Percentiles rank a stretch among this genome's conserved stretches.
Evolutionary conservation across 1,139 yeast genomes (phyloP).

Genomic region (Geotrichum aggregatum): DNA sequence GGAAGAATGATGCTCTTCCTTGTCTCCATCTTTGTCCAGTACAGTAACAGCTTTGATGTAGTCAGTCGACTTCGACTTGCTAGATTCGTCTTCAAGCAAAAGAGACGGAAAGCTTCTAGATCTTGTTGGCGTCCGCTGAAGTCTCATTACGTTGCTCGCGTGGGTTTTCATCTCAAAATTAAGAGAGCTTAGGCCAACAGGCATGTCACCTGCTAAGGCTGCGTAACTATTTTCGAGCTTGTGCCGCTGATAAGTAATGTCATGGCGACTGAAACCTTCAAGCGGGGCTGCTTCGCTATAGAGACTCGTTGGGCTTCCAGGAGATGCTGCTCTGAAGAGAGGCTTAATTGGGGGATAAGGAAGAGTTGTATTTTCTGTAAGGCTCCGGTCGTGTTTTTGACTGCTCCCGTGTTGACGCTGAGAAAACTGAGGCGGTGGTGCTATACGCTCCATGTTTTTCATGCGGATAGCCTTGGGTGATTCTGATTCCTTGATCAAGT

Average conservation of each 20-base stretch:
- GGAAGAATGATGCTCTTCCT: not conserved
- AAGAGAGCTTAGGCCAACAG: not conserved
- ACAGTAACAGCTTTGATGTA: conserved; percentile 1
- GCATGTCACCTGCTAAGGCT: conserved; percentile 5
- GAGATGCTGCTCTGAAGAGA: not conserved
- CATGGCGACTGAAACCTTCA: not conserved
- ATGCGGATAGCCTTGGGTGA: conserved; percentile 6
- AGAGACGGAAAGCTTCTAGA: conserved; percentile 15
- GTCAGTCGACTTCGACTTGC: not conserved
- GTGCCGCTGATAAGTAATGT: not conserved
- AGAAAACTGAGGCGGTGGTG: not conserved
- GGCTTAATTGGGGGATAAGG: not conserved
- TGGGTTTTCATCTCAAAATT: not conserved
- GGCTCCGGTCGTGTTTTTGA: too few species aligned
- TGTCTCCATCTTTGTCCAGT: not conserved
- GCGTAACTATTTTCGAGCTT: conserved; percentile 3
- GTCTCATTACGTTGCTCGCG: not conserved
- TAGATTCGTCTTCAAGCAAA: not conserved
- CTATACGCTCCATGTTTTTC: not conserved
- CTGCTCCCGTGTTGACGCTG: too few species aligned
- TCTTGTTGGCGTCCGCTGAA: not conserved
- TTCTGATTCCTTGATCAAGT: too few species aligned
- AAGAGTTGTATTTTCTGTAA: too few species aligned
- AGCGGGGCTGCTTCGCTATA: conserved; percentile 5
- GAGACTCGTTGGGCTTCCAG: conserved; percentile 15